Conservation (phyloP, 345 rosid species). For the Populus euphratica region DNA sequence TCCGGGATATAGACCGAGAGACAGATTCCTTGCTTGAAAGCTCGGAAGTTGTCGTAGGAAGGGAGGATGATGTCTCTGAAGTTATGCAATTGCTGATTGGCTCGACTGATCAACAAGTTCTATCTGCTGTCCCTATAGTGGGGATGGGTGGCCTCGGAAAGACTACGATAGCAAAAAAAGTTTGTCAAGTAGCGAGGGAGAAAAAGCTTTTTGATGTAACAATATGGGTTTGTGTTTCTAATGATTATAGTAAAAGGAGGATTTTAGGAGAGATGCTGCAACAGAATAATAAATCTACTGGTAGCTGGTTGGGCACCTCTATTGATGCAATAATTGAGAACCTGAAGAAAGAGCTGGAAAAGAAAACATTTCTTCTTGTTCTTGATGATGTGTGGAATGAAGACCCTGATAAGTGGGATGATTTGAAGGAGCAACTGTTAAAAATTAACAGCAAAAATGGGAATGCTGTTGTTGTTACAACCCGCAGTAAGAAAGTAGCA, state of each 20-base stretch:
- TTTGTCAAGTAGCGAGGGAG: neutral
- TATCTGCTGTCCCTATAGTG: constrained; percentile 7
- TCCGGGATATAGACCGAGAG: neutral
- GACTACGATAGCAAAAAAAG: constrained; percentile 16
- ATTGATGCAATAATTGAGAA: no score
- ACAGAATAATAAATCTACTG: no score
- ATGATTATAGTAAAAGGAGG: neutral
- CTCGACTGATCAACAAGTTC: neutral
- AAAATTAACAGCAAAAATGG: neutral
- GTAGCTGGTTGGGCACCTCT: no score
- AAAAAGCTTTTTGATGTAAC: neutral
- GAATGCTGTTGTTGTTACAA: constrained; percentile 14
- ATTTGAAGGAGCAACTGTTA: constrained; percentile 5
- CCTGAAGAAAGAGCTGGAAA: neutral
- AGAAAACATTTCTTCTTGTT: constrained; percentile 7
- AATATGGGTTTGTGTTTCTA: constrained; percentile 16
- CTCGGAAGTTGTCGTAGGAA: constrained; percentile 14
- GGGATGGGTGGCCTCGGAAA: constrained; percentile 34
- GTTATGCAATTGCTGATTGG: neutral
- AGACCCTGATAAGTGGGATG: neutral
- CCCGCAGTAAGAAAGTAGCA: constrained; percentile 15
- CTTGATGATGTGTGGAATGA: constrained; percentile 31
- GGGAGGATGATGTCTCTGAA: constrained; percentile 4
- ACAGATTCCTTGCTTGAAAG: neutral
- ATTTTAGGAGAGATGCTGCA: constrained; percentile 12